phyloP scores from a whole-genome alignment of 768 basidiomycete genomes.

The Suillus fuscotomentosus region DNA sequence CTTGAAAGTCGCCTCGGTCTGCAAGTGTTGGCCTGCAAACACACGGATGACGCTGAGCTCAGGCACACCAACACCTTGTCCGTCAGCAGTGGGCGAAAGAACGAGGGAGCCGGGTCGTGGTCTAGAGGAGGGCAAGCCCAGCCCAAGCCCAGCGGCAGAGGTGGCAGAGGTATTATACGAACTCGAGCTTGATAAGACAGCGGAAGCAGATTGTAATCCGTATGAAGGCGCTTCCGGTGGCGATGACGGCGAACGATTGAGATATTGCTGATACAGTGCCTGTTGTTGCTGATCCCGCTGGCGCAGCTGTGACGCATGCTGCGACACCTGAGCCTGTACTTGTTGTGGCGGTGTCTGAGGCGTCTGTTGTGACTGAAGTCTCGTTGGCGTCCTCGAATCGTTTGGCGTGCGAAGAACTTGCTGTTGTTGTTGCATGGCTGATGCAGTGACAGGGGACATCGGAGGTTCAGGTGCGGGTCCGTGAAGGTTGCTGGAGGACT shows the following conservation, averaged over 20 bases:
- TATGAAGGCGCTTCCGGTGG: constrained; percentile 75
- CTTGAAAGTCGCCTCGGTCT: constrained; percentile 97
- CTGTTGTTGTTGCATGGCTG: constrained; percentile 61
- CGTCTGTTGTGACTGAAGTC: constrained; percentile 20
- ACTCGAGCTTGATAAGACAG: constrained; percentile 49
- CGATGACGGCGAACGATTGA: constrained; percentile 80
- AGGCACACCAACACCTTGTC: constrained; percentile 61
- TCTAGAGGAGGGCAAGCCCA: constrained; percentile 51
- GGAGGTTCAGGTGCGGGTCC: constrained; percentile 22
- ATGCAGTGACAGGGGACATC: constrained; percentile 52
- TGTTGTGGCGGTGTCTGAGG: constrained; percentile 30
- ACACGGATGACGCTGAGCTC: constrained; percentile 94
- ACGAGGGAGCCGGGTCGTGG: constrained; percentile 80
- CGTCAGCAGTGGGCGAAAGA: constrained; percentile 59
- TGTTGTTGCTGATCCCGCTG: constrained; percentile 90
- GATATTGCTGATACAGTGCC: constrained; percentile 83
- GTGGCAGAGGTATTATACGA: constrained; percentile 40
- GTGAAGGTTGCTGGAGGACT: constrained; percentile 46
- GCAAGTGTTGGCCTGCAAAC: constrained; percentile 88
- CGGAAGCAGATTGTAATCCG: constrained; percentile 73
- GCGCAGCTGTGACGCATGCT: constrained; percentile 66
- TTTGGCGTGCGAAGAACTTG: constrained; percentile 24
- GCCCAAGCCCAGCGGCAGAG: constrained; percentile 39
- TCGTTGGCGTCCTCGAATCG: constrained; percentile 20
- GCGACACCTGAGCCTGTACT: constrained; percentile 47